Evolutionary conservation across 2,329 filamentous ascomycete genomes (phyloP), one percentile per base, ranked within the genome.

Genomic region (Colletotrichum lini): DNA sequence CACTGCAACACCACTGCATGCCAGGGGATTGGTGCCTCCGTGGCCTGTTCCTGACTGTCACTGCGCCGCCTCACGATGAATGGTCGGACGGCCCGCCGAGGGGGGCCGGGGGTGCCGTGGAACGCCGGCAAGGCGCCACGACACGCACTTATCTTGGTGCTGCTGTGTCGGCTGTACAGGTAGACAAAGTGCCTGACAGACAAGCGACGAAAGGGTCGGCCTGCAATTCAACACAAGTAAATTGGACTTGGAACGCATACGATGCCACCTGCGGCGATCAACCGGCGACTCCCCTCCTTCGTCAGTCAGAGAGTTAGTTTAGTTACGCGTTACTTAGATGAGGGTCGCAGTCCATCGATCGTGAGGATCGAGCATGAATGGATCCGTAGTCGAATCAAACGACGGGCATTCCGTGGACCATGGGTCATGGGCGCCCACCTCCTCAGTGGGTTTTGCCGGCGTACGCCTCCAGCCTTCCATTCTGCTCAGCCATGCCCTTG

Each of bases 1-100:
- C 45, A 58, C 52, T 26, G 59, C 50, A 16, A 18, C 30, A 35
- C 8, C 30, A 35, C 8, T 35, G 13, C 8, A 12, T 54, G 50
- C 50, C 45, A 54, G 59, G 30, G 53, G 69, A 53, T 40, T 64
- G 52, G 65, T 38, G 53, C 53, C 59, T 68, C 52, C 47, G 53
- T 68, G 58, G 52, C 52, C 65, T 69, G 69, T 72, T 72, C 65
- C 69, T 72, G 65, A 69, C 59, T 72, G 40, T 64, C 52, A 15
- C 69, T 59, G 42, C 56, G 56, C 40, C 44, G 44, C 64, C 42
- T 67, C 68, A 67, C 68, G 38, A 58, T 56, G 50, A 45, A 62
- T 67, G 68, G 50, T 38, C 57, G 44, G 58, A 68, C 52, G 57
- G 58, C 47, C 53, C 65, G 69, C 65, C 58, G 47, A 64, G 18